phyloP scores from a whole-genome alignment of 129 eudicot genomes.

The Oenanthe sinensis region DNA sequence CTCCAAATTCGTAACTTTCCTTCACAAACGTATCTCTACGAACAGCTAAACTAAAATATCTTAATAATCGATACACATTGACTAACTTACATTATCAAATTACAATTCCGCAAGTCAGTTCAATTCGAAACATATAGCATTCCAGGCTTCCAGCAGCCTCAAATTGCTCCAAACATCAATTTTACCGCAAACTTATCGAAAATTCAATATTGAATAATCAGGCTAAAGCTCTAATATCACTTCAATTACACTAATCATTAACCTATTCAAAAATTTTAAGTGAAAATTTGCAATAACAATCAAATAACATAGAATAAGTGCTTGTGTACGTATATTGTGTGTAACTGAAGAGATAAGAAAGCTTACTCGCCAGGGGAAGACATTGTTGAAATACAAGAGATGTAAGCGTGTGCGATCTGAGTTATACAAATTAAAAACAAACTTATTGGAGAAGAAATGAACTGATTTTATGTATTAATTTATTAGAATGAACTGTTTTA shows the following conservation, averaged over 20 bases:
- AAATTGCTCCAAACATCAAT: no score
- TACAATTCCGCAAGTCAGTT: no score
- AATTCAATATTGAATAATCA: not conserved
- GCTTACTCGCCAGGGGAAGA: conserved; percentile 10
- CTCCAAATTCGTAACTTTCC: not conserved
- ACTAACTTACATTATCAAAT: no score
- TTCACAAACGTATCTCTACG: not conserved
- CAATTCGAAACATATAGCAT: no score
- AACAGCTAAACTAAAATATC: not conserved
- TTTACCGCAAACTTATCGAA: not conserved
- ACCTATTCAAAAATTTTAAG: no score
- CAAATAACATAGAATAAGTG: no score
- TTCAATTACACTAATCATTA: not conserved
- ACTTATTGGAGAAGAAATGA: not conserved
- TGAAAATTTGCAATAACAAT: not conserved
- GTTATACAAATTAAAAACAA: not conserved
- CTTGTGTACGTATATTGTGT: not conserved
- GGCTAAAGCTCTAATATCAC: not conserved
- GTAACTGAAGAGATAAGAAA: not conserved
- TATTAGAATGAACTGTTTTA: not conserved
- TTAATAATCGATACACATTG: not conserved
- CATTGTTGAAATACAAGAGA: not conserved
- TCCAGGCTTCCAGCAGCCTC: no score
- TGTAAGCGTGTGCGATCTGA: not conserved
- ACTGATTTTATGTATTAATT: not conserved